phyloP scores from a whole-genome alignment of 2,329 filamentous ascomycete genomes.

The Dothistroma pini region DNA sequence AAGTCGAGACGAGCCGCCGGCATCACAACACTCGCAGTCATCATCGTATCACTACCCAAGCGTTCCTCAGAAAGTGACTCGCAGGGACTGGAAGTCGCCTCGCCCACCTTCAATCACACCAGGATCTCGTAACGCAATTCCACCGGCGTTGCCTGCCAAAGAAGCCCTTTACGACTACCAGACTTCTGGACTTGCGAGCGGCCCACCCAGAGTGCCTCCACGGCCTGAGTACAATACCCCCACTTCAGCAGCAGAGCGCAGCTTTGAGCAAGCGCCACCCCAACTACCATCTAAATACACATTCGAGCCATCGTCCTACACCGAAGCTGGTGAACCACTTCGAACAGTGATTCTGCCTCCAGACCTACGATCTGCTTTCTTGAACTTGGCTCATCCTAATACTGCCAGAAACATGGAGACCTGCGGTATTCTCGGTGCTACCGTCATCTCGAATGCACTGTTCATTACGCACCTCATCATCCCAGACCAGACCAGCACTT shows the following conservation, averaged over 20 bases:
- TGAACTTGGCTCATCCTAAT: constrained; percentile 70
- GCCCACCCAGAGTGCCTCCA: constrained; percentile 31
- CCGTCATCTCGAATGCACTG: constrained; percentile 84
- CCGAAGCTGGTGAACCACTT: constrained; percentile 83
- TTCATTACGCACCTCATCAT: constrained; percentile 88
- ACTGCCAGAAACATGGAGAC: constrained; percentile 83
- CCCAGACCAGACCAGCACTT: constrained; percentile 83
- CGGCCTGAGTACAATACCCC: constrained; percentile 23
- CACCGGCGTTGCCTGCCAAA: constrained; percentile 32
- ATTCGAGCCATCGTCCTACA: constrained; percentile 78
- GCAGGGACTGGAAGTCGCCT: constrained; percentile 33
- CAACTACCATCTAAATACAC: constrained; percentile 61
- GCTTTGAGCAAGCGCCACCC: constrained; percentile 28
- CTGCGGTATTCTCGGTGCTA: constrained; percentile 90
- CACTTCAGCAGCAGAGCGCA: constrained; percentile 25
- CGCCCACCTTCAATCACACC: constrained; percentile 25
- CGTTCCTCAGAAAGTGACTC: constrained; percentile 41
- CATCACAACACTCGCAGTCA: constrained; percentile 3
- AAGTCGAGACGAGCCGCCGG: constrained; percentile 4
- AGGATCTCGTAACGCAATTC: constrained; percentile 23
- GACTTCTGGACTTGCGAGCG: constrained; percentile 8
- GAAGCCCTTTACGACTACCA: constrained; percentile 22
- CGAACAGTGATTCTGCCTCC: constrained; percentile 83
- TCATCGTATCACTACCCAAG: constrained; percentile 43
- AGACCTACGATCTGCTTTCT: constrained; percentile 68